Base-by-base conservation (phyloP, 2,329 filamentous ascomycete genomes). In the Fusarium sp. region DNA sequence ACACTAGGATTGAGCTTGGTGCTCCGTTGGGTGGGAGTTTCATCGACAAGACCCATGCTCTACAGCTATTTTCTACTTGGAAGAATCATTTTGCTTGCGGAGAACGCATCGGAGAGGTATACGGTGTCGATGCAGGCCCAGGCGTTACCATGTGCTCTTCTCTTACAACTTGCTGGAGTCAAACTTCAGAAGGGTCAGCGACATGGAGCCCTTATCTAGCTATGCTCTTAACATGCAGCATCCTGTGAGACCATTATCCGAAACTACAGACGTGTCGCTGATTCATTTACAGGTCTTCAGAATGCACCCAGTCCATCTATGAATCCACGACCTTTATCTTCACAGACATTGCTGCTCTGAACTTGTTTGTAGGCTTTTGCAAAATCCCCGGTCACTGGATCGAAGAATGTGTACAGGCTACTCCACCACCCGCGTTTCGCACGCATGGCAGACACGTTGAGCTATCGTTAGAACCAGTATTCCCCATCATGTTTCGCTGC, bases 301-400 rank as follows among this genome's bases (percentile, higher is more conserved):
- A 65, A 44, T 65, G 46, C 20, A 16, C 61, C 5, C 18, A 47
- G 32, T 61, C 57, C 18, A 56, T 61, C 10, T 65, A 61, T 7
- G 32, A 48, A 10, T 61, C 52, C 2, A 48, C 13, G 10, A 53
- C 46, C 1, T 65, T 65, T 16, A 48, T 65, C 10, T 65, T 61
- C 9, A 65, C 46, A 18, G 57, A 65, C 7, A 25, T 20, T 1
- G 25, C 12, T 18, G 57, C 62, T 20, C n/a, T 61, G 1, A 42
- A 53, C 20, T 41, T 60, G 42, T 55, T 60, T 60, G 37, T 64
- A 16, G 49, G 56, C 7, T 49, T 48, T 29, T 64, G 55, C 14
- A 44, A 64, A 32, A 24, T 45, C 7, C 48, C 44, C 5, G 24
- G 18, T 5, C 14, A 24, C 29, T 48, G 42, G n/a, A 37, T n/a